Evolutionary conservation across 208 protist genomes (phyloP).

Genomic region (Willaertia magna): DNA sequence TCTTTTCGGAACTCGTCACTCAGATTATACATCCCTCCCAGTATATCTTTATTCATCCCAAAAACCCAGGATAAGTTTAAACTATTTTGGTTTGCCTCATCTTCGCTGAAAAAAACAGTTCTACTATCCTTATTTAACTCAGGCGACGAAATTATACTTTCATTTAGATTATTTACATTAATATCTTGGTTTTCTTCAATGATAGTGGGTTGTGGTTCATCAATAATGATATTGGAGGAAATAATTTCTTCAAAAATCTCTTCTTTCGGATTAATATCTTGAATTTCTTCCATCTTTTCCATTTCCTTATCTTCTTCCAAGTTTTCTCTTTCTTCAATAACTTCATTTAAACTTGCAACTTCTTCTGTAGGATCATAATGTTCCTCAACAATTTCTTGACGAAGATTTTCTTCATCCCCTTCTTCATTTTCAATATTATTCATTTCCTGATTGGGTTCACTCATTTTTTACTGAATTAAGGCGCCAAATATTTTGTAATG

Average conservation of each 20-base stretch:
- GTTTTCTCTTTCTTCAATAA: neutral
- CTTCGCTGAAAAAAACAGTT: neutral
- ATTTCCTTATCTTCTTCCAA: neutral
- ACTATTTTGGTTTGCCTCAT: neutral
- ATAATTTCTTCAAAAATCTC: neutral
- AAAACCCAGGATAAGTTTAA: conserved; percentile 52
- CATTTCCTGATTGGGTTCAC: too few relatives aligned
- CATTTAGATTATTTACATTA: neutral
- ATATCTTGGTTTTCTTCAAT: neutral
- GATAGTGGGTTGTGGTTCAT: too few relatives aligned
- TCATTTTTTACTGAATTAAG: too few relatives aligned
- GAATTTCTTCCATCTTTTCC: neutral
- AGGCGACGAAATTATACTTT: neutral
- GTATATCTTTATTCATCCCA: conserved; percentile 71
- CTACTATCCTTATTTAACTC: neutral
- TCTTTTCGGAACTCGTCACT: conserved; percentile 35
- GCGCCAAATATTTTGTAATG: too few relatives aligned
- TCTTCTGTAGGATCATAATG: too few relatives aligned
- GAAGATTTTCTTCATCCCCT: neutral
- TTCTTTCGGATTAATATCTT: neutral
- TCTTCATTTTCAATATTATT: too few relatives aligned
- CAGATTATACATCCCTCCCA: conserved; percentile 65
- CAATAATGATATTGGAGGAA: too few relatives aligned
- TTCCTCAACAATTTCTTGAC: neutral
- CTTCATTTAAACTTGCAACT: neutral